Evolutionary conservation across 139 green algal genomes (phyloP).

Genomic region (Chlamydomonas applanata): DNA sequence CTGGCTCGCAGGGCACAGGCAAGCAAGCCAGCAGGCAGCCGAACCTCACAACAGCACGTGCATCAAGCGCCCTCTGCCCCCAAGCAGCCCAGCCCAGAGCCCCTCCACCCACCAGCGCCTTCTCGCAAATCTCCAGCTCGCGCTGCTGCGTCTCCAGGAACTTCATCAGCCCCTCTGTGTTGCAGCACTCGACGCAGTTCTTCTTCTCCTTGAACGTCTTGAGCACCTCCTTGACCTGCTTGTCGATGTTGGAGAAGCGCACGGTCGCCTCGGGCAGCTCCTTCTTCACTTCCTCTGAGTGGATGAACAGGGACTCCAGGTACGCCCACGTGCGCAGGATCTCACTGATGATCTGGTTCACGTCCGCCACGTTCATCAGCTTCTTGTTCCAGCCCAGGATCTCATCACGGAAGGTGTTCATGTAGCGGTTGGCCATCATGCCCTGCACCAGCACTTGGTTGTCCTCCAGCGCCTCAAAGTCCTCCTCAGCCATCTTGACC

Average conservation of each 20-base stretch:
- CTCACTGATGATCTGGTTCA: slow-evolving; percentile 77
- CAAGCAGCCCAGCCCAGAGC: no score
- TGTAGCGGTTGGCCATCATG: slow-evolving; percentile 91
- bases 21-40: no score
- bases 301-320: slow-evolving; percentile 84
- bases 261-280: slow-evolving; percentile 79
- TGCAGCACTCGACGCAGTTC: slow-evolving; percentile 78
- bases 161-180: slow-evolving; percentile 72
- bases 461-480: slow-evolving; percentile 70
- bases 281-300: slow-evolving; percentile 88
- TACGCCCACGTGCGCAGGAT: slow-evolving; percentile 88
- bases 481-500: slow-evolving; percentile 84
- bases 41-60: no score
- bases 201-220: slow-evolving; percentile 59
- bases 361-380: slow-evolving; percentile 81
- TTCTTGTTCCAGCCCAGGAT: slow-evolving; percentile 85
- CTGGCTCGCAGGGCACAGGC: no score
- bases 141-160: slow-evolving; percentile 76
- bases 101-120: slow-evolving; percentile 58
- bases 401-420: slow-evolving; percentile 80
- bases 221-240: slow-evolving; percentile 62
- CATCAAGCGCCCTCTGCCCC: no score
- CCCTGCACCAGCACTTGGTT: slow-evolving; percentile 80
- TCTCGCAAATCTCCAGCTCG: slow-evolving; percentile 74
- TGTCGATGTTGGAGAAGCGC: slow-evolving; percentile 79